Evolutionary conservation across 1,284 basidiomycete species (phyloP).

Genomic region (Meira nashicola): DNA sequence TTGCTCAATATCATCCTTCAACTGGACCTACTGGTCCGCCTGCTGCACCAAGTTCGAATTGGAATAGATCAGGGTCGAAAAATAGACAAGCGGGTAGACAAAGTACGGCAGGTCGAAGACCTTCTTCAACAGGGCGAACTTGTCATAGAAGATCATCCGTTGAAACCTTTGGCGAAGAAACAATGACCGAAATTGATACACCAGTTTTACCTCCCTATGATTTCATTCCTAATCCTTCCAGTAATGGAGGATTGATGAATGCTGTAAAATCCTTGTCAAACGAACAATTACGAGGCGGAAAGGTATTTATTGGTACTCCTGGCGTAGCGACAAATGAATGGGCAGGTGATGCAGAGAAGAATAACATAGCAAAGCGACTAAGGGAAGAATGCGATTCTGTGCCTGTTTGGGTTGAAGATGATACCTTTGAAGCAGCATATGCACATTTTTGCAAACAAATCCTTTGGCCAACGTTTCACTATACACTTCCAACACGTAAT

Average conservation of each 20-base stretch:
- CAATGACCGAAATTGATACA: not conserved
- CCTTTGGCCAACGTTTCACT: slow-evolving; percentile 81
- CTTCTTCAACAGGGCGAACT: not conserved
- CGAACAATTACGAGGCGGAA: slow-evolving; percentile 34
- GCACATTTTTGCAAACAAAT: slow-evolving; percentile 86
- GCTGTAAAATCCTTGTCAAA: slow-evolving; percentile 43
- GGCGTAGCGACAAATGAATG: slow-evolving; percentile 41
- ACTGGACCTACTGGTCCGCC: not conserved
- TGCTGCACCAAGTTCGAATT: not conserved
- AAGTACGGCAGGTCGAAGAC: not conserved
- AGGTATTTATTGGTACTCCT: slow-evolving; percentile 47
- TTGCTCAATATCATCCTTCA: too few relatives aligned
- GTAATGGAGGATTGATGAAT: slow-evolving; percentile 51
- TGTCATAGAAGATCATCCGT: slow-evolving; percentile 15
- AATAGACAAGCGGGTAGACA: not conserved
- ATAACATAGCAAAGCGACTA: slow-evolving; percentile 64
- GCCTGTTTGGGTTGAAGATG: slow-evolving; percentile 70
- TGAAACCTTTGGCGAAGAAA: not conserved
- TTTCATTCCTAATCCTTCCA: slow-evolving; percentile 45
- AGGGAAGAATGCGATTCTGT: slow-evolving; percentile 60
- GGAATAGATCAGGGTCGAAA: not conserved
- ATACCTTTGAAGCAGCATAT: slow-evolving; percentile 67
- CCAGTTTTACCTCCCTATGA: slow-evolving; percentile 30
- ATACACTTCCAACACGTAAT: slow-evolving; percentile 76
- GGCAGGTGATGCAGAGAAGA: slow-evolving; percentile 50